phyloP scores from a whole-genome alignment of 345 rosid genomes.

The Raphanus raphanistrum region DNA sequence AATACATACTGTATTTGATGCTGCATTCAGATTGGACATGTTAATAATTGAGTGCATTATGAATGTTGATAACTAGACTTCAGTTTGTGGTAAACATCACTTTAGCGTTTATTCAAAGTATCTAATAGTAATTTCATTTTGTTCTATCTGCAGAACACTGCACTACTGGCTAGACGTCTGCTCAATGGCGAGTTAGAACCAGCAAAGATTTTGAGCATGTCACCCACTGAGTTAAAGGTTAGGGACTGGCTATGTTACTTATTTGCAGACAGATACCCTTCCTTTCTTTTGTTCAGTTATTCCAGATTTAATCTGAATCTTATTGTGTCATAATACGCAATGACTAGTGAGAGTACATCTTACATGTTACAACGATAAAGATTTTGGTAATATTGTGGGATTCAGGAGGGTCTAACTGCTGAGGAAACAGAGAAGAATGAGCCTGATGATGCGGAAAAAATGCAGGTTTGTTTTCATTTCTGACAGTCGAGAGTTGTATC shows the following conservation, averaged over 20 bases:
- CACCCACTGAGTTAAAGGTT: conserved; percentile 91
- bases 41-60: conserved; percentile 5
- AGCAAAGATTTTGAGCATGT: conserved; percentile 77
- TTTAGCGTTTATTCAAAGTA: neutral
- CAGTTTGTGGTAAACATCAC: neutral
- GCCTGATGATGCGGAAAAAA: conserved; percentile 60
- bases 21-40: neutral
- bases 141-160: conserved; percentile 48
- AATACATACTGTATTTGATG: conserved; percentile 6
- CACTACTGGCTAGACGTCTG: conserved; percentile 68
- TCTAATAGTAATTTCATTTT: neutral
- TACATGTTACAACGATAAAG: conserved; percentile 7
- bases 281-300: neutral
- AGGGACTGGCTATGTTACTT: neutral
- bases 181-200: conserved; percentile 85
- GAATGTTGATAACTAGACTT: neutral
- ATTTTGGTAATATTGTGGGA: conserved; percentile 6
- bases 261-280: neutral
- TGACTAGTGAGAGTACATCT: neutral
- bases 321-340: neutral
- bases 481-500: neutral
- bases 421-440: neutral
- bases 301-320: neutral
- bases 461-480: conserved; percentile 58
- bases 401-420: conserved; percentile 66